Base-by-base conservation (phyloP, 805 yeast genomes). In the Starmera caribaea region DNA sequence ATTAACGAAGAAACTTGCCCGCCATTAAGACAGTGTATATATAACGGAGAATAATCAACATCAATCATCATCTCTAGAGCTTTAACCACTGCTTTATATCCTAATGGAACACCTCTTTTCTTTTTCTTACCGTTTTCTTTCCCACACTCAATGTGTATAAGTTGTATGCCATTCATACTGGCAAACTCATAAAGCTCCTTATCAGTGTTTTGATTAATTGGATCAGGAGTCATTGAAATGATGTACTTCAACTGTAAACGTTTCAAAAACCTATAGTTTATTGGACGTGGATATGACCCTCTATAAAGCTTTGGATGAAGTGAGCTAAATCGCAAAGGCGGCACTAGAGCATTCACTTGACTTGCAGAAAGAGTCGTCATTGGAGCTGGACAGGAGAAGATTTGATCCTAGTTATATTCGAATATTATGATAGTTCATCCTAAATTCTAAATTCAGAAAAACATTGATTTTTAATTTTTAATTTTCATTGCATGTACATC, bases 21-120 rank as follows among this genome's bases (percentile, higher is more conserved):
- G 0, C 97, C 97, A 54, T 87, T 89, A 21, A 79, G 63, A 58
- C 97, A 90, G 59, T 90, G 96, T 5, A 90, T 57, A 55, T 83
- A 89, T 2, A 82, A 65, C 1, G 97, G 96, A 10, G 79, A 73
- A 46, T 69, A 63, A 15, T 71, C 69, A 17, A 67, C 63, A 51
- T 81, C 76, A 12, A 81, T 65, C 43, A 88, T 63, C 32, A 75
- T 61, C 43, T 74, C 75, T n/a, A 90, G 58, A 1, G 81, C 81
- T 37, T 68, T 63, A 1, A 71, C 57, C 0, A 82, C 82, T 1
- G 76, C 73, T 12, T 74, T 69, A 48, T 76, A 75, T 16, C 81
- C 85, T 31, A 89, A 66, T 1, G 96, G 94, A 5, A 87, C 89
- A 2, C 83, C 83, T 49, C 94, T 66, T 56, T 86, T 84, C 67